Base-by-base conservation (phyloP, 169 alveolate species). In the Eimeria zaria region DNA sequence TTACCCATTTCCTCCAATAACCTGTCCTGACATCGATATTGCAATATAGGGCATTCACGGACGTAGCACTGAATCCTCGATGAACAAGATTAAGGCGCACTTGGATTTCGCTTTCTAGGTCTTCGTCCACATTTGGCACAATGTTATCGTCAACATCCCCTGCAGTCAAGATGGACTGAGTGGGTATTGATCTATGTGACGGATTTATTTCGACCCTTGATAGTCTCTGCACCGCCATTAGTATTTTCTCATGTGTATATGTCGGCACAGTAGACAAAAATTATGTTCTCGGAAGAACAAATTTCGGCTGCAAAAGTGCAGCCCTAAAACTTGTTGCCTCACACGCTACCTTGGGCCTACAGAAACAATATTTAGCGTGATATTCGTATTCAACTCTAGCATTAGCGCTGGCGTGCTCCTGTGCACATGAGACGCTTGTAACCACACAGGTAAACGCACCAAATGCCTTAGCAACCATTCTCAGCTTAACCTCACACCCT, bases 111-210 rank as follows among this genome's bases (percentile, higher is more conserved):
- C 58, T 33, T 85, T 51, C 39, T 85, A 85, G 92, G 69, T n/a
- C 44, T n/a, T 58, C 41, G 20, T 30, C 6, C 48, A 9, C 44
- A 60, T 41, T 80, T 58, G 39, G 39, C 51, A 2, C 58, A 30
- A 27, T 85, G 81, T 71, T 58, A 7, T 60, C 60, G 33, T 18
- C 92, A 85, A 60, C 92, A 33, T 22, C 92, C 92, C 69, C 80
- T 48, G 78, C 92, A 58, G 92, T 85, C 92, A 85, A 85, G 92
- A 85, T 55, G 92, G 92, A 85, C 92, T 85, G 92, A 71, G 80
- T 58, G 80, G 92, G 92, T 55, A 36, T 85, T 30, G 78, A 60
- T 85, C 76, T 41, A 36, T 39, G 51, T 55, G 92, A 58, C 24
- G 92, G 62, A 14, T 41, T 58, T 48, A 60, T 80, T 44, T 58